Evolutionary conservation across 805 yeast genomes (phyloP), one percentile per base, ranked within the genome.

Genomic region (Candida rishiriensis): DNA sequence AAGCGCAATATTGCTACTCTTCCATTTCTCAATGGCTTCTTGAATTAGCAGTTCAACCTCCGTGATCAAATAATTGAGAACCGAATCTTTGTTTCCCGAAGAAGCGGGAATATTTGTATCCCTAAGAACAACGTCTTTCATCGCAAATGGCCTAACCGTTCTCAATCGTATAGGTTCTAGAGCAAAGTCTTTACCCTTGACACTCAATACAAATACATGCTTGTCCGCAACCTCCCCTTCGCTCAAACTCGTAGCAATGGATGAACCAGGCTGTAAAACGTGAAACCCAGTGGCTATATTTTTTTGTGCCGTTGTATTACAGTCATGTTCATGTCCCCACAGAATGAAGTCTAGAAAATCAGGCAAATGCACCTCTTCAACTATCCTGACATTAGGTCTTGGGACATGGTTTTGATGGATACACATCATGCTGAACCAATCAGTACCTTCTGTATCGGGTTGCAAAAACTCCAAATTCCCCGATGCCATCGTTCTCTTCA

Each of bases 271-370:
- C 60, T 89, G 97, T 33, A 93, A 70, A 0, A 89, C 88, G 43
- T 79, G 79, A 57, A 91, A 88, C 1, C 83, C 84, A 2, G 75
- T 75, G 10, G 72, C 73, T 1, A 78, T 69, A 54, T 84, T 83
- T 37, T 69, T 69, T 1, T 71, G 74, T 0, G 95, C 79, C 46
- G 77, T 78, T 1, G 91, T 87, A 4, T 83, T 73, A 57, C 97
- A 88, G 60, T 93, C 97, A 64, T 93, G 99, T 61, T 93, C 99
- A 63, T 93, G 99, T 14, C 99, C 99, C 99, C 99, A 93, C 2
- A 90, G 67, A 0, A 93, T 82, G 44, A 91, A 70, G 58, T 93
- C 89, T 38, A 93, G 56, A 59, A 90, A 89, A 9, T 73, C 69
- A 0, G 98, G 99, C 18, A 93, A 66, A 53, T 86, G 85, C 42